Evolutionary conservation across 2,329 filamentous ascomycete species (phyloP), one percentile per base, ranked within the genome.

Genomic region (Sporothrix protearum): DNA sequence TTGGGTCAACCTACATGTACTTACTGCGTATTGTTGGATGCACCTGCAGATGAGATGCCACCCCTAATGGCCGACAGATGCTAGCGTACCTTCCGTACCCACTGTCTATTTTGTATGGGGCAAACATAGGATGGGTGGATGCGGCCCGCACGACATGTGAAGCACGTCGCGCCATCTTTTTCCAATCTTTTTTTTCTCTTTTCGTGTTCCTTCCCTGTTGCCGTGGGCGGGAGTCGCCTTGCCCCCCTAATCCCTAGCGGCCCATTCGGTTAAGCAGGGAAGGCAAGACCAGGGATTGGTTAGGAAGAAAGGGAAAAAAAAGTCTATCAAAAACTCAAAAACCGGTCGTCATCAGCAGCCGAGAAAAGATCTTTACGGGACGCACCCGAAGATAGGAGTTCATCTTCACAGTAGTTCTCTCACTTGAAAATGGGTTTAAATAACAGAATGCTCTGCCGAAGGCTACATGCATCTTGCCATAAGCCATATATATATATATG

Each of bases 291-390:
- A 64, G 71, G 76, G n/a, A n/a, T n/a, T n/a, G n/a, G n/a, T n/a
- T n/a, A n/a, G n/a, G 74, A 79, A 77, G 74, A 30, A 14, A 22
- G n/a, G n/a, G 45, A 16, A 59, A 57, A 69, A 69, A 59, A 47
- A 63, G 47, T 19, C 19, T n/a, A 69, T 22, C 14, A 61, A 49
- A 47, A 47, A 61, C 2, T 19, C 19, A 30, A 57, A 45, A 61
- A 49, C 16, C 28, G 3, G 25, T 57, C 49, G 36, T n/a, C 67
- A 39, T 28, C n/a, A 69, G 30, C 9, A 45, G 14, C 49, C 51
- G 67, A 42, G 42, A 47, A 47, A 66, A 33, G 22, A 28, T n/a
- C 36, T 28, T 45, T 28, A 45, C n/a, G 5, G 25, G 10, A 64
- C 22, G 59, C n/a, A 45, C 36, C 59, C 36, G 36, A 64, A 45